Percentiles rank a stretch among this genome's conserved stretches.
Evolutionary conservation across 2,329 filamentous ascomycete genomes (phyloP).

Genomic region (Colletotrichum sp.): DNA sequence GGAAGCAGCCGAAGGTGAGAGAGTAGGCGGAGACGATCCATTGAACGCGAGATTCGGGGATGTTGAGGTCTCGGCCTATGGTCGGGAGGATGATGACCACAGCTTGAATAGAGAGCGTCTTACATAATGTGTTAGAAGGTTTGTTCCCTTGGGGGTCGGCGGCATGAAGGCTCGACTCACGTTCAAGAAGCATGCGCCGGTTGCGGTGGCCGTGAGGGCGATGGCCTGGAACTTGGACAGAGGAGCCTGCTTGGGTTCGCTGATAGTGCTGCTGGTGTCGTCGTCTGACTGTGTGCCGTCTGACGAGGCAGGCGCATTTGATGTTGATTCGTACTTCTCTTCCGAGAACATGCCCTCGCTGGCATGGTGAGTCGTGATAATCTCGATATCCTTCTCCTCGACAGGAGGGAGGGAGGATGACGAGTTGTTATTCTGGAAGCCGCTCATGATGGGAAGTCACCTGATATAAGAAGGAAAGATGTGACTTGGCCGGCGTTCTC

Average conservation of each 20-base stretch:
- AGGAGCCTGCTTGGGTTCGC: constrained; percentile 27
- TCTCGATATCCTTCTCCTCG: constrained; percentile 4
- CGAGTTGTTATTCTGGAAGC: background rate
- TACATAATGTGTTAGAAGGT: constrained; percentile 11
- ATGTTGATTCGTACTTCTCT: background rate
- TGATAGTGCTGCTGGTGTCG: constrained; percentile 12
- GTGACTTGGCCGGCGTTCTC: background rate
- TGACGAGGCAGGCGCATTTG: background rate
- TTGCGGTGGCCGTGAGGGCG: constrained; percentile 58
- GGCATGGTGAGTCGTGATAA: background rate
- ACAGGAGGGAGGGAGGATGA: background rate
- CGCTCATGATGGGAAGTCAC: background rate
- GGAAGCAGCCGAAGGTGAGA: constrained; percentile 70
- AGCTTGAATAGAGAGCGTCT: constrained; percentile 63
- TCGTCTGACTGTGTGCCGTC: constrained; percentile 19
- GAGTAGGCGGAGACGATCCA: constrained; percentile 72
- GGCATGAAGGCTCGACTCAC: constrained; percentile 32
- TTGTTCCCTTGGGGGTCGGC: background rate
- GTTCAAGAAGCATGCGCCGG: constrained; percentile 62
- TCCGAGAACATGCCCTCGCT: background rate
- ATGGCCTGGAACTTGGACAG: constrained; percentile 58
- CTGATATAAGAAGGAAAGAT: background rate
- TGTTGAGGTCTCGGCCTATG: constrained; percentile 60
- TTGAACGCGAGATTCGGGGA: constrained; percentile 64
- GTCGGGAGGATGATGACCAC: constrained; percentile 67